Conservation (phyloP, 2,329 filamentous ascomycete genomes). For the Trichoderma citrinoviride region DNA sequence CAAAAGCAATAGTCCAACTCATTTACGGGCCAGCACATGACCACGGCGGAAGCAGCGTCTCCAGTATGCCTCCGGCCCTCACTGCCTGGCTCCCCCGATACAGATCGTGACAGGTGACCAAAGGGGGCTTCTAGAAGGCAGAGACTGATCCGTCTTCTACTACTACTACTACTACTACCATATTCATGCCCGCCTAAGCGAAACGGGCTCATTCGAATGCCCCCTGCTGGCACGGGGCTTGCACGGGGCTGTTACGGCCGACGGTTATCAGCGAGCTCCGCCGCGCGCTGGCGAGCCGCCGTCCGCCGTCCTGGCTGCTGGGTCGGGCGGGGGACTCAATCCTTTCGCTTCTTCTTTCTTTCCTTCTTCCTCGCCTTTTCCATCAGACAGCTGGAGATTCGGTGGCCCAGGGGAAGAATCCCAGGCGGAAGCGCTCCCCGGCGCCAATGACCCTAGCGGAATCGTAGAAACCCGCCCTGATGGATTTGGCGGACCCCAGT, state of each 20-base stretch:
- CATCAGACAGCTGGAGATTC: not conserved
- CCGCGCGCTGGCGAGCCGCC: constrained; percentile 13
- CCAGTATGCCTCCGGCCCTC: not conserved
- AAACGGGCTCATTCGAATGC: not conserved
- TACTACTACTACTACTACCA: no score
- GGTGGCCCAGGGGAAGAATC: constrained; percentile 1
- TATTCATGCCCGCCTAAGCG: not conserved
- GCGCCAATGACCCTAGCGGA: constrained; percentile 23
- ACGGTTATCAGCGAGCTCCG: constrained; percentile 17
- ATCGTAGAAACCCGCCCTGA: not conserved
- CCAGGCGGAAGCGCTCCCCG: constrained; percentile 35
- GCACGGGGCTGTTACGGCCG: constrained; percentile 11
- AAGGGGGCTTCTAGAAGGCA: constrained; percentile 16
- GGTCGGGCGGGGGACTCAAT: not conserved
- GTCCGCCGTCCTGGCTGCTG: not conserved
- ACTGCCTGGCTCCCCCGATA: not conserved
- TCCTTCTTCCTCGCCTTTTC: not conserved
- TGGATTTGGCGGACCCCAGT: not conserved
- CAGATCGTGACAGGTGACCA: constrained; percentile 17
- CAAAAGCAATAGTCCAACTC: not conserved
- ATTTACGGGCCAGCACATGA: not conserved
- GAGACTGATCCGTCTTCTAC: not conserved
- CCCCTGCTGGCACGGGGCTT: constrained; percentile 7
- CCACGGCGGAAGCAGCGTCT: not conserved
- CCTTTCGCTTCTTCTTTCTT: not conserved